Conservation (phyloP, 805 yeast genomes). For the Cyberlindnera xishuangbannaensis region DNA sequence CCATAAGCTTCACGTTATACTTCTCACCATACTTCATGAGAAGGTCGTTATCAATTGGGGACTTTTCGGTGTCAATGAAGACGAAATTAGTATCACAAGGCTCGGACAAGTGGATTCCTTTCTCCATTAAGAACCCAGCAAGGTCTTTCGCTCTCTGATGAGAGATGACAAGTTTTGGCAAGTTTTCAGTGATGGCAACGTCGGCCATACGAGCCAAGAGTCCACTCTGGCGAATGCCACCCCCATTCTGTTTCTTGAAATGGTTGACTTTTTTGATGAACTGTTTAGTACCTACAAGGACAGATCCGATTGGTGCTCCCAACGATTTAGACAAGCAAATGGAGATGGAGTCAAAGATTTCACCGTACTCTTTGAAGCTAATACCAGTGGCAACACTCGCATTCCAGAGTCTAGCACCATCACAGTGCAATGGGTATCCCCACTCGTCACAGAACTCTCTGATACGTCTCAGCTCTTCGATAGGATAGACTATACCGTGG, state of each 20-base stretch:
- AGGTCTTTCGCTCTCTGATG: constrained; percentile 47
- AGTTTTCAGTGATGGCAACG: constrained; percentile 66
- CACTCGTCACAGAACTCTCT: constrained; percentile 61
- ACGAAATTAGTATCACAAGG: constrained; percentile 86
- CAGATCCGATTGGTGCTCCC: constrained; percentile 93
- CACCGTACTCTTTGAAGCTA: constrained; percentile 63
- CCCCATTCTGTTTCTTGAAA: constrained; percentile 89
- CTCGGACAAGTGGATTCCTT: constrained; percentile 52
- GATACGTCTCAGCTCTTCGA: constrained; percentile 70
- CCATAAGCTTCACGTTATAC: constrained; percentile 50
- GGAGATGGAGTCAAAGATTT: constrained; percentile 78
- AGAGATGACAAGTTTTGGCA: constrained; percentile 39
- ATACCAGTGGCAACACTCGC: constrained; percentile 59
- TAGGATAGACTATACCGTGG: constrained; percentile 76
- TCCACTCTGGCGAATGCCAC: constrained; percentile 90
- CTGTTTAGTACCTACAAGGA: constrained; percentile 60
- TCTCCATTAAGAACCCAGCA: constrained; percentile 42
- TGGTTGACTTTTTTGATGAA: constrained; percentile 71
- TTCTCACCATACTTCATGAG: constrained; percentile 49
- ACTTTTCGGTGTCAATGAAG: constrained; percentile 49
- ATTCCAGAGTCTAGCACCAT: constrained; percentile 95
- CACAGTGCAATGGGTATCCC: constrained; percentile 66
- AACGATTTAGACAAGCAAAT: constrained; percentile 84
- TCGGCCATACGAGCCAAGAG: constrained; percentile 73
- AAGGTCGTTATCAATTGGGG: constrained; percentile 48